Percentiles rank a stretch among this genome's conserved stretches.
Conservation (phyloP, 306 rosid species). For the Lupinus albus region DNA sequence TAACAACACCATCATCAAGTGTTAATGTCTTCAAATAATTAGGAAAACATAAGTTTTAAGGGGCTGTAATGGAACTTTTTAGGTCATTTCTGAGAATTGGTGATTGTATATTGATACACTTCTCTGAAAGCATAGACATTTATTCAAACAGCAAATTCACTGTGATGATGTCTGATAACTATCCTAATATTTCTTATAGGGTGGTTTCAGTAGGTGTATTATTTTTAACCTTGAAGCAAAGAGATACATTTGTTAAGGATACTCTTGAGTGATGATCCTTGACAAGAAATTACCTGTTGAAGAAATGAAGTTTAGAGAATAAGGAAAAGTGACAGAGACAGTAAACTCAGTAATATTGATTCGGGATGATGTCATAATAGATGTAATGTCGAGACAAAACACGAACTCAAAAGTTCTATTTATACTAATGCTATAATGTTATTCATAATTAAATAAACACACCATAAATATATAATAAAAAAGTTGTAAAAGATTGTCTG, state of each 20-base stretch:
- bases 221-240: background rate
- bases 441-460: too few relatives aligned
- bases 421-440: too few relatives aligned
- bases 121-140: background rate
- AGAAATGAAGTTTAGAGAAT: background rate
- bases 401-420: too few relatives aligned
- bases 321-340: too few relatives aligned
- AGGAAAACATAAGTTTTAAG: background rate
- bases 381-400: too few relatives aligned
- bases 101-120: background rate
- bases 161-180: conserved; percentile 15
- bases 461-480: too few relatives aligned
- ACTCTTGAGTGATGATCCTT: background rate
- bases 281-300: conserved; percentile 10
- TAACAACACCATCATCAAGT: background rate
- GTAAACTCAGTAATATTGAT: too few relatives aligned
- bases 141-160: conserved; percentile 7
- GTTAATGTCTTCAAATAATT: background rate
- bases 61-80: conserved; percentile 1
- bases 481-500: too few relatives aligned
- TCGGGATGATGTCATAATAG: too few relatives aligned
- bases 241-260: background rate
- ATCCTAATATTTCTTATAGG: conserved; percentile 23
- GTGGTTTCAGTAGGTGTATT: conserved; percentile 20
- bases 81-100: conserved; percentile 13